Conservation (phyloP, 2,329 filamentous ascomycete species). For the Paraphaeosphaeria sporulosa region DNA sequence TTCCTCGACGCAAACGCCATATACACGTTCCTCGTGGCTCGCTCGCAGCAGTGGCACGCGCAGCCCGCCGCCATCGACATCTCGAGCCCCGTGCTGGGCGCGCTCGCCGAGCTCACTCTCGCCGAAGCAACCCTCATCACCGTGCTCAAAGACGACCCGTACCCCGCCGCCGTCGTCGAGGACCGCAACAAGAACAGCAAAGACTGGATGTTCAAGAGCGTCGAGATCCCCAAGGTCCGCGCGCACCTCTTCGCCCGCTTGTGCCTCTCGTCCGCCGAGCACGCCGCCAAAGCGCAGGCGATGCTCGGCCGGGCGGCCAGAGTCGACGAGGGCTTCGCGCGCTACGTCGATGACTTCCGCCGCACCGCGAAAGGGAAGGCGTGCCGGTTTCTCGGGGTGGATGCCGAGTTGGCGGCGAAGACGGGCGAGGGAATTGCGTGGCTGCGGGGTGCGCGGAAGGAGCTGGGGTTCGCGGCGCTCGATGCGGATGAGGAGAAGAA, state of each 20-base stretch:
- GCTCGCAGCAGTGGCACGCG: constrained; percentile 55
- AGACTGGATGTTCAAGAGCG: constrained; percentile 96
- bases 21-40: constrained; percentile 73
- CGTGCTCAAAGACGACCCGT: constrained; percentile 93
- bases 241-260: constrained; percentile 87
- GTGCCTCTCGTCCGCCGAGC: constrained; percentile 86
- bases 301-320: constrained; percentile 54
- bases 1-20: constrained; percentile 81
- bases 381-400: constrained; percentile 88
- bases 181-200: constrained; percentile 81
- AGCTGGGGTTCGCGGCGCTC: constrained; percentile 69
- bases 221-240: constrained; percentile 86
- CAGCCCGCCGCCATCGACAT: constrained; percentile 51
- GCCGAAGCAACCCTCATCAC: constrained; percentile 90
- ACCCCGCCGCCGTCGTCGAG: constrained; percentile 82
- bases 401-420: constrained; percentile 82
- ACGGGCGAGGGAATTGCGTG: constrained; percentile 87
- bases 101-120: constrained; percentile 69
- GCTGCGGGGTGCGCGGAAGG: constrained; percentile 78
- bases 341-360: constrained; percentile 78
- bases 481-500: constrained; percentile 52
- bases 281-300: constrained; percentile 75
- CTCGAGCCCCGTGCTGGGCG: constrained; percentile 52
- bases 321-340: constrained; percentile 70
- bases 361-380: constrained; percentile 82